Percentiles rank a stretch among this genome's conserved stretches.
These are phyloP conservation scores for Sarocladium strictum DNA, from an alignment of 2,329 filamentous ascomycete species.

Conservation along the genomic window DNA sequence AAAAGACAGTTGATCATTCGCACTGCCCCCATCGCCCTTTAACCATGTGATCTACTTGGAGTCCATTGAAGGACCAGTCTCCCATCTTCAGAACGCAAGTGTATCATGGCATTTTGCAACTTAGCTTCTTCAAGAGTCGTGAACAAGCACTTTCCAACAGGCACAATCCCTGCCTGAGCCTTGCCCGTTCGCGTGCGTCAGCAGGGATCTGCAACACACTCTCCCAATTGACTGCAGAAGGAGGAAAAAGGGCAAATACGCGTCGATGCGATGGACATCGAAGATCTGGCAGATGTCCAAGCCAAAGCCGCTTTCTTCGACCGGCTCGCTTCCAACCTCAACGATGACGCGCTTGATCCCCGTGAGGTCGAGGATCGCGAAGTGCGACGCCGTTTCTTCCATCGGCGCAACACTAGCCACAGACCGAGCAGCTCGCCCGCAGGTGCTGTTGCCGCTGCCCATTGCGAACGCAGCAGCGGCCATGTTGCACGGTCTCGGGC, in stretches of 20 bases:
- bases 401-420: background rate
- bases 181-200: background rate
- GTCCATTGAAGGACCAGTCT: no score
- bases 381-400: conserved; percentile 23
- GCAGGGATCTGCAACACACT: background rate
- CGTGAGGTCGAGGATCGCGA: conserved; percentile 28
- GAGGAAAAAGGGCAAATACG: background rate
- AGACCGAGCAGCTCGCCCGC: conserved; percentile 15
- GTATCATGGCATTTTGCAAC: background rate
- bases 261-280: background rate
- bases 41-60: no score
- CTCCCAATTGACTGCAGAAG: background rate
- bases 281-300: conserved; percentile 18
- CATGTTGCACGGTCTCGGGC: background rate
- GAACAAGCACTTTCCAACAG: background rate
- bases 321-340: conserved; percentile 27
- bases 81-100: no score
- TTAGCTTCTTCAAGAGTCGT: background rate
- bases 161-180: background rate
- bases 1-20: no score
- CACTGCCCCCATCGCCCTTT: no score
- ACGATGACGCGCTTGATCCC: conserved; percentile 24
- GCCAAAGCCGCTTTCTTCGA: conserved; percentile 43
- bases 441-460: background rate
- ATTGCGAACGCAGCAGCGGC: background rate